phyloP scores from a whole-genome alignment of 805 yeast species.

The Nakazawaea peltata region DNA sequence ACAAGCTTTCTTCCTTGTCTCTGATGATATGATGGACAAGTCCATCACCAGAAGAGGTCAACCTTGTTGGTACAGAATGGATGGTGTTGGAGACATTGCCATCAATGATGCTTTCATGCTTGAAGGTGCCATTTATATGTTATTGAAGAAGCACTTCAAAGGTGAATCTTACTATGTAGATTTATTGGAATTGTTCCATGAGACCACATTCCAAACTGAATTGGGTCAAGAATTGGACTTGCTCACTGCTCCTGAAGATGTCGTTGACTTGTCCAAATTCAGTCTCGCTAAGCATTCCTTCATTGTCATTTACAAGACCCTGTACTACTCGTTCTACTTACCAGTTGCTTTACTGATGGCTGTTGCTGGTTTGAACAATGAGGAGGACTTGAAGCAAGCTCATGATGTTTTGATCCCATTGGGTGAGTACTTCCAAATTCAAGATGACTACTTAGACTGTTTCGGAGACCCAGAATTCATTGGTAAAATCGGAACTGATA shows the following conservation, averaged over 20 bases:
- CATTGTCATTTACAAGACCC: conserved; percentile 94
- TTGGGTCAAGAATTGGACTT: conserved; percentile 93
- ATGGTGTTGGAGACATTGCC: conserved; percentile 84
- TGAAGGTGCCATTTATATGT: conserved; percentile 86
- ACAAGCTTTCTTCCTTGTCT: conserved; percentile 94
- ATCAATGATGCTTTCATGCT: conserved; percentile 96
- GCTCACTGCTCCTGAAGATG: conserved; percentile 95
- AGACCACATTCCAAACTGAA: conserved; percentile 95
- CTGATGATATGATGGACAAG: conserved; percentile 98
- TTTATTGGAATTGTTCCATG: conserved; percentile 89
- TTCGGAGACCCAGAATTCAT: conserved; percentile 96
- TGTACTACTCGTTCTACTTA: conserved; percentile 92
- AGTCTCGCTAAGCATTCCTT: conserved; percentile 86
- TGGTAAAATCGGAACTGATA: conserved; percentile 98
- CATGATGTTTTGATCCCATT: conserved; percentile 82
- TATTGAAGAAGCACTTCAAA: conserved; percentile 85
- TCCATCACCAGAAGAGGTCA: conserved; percentile 97
- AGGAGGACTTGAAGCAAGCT: conserved; percentile 78
- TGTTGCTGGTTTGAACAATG: conserved; percentile 72
- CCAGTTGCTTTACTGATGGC: conserved; percentile 97
- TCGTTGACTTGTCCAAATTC: conserved; percentile 82
- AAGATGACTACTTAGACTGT: conserved; percentile 95
- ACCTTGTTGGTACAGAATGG: conserved; percentile 90
- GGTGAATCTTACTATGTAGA: conserved; percentile 79
- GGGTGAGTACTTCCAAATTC: conserved; percentile 98